Evolutionary conservation across 2,329 filamentous ascomycete genomes (phyloP).

Genomic region (Neurospora crassa): DNA sequence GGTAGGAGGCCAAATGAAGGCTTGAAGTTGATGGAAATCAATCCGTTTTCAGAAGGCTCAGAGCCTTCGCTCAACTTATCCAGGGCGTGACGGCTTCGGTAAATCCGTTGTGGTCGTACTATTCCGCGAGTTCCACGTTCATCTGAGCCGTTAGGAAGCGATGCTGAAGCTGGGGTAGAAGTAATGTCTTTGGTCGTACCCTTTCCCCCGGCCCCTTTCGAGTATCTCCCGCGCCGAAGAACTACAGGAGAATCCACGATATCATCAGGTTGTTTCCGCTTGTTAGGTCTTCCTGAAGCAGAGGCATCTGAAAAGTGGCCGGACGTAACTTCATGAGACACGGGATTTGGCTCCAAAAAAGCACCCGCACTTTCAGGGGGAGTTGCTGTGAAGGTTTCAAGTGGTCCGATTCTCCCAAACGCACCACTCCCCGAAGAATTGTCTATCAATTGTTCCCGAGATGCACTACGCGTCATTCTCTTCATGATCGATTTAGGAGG

Average conservation of each 20-base stretch:
- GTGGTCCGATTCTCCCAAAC: neutral
- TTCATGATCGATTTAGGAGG: constrained; percentile 19
- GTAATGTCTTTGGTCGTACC: neutral
- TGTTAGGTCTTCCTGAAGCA: neutral
- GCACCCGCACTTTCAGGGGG: neutral
- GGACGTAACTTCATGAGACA: neutral
- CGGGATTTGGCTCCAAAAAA: neutral
- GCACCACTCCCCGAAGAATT: neutral
- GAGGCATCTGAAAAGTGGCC: neutral
- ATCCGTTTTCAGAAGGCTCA: neutral
- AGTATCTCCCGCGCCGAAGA: neutral
- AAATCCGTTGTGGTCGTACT: neutral
- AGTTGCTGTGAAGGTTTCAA: neutral
- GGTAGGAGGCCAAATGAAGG: neutral
- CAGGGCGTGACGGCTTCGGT: neutral
- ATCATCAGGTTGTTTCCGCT: neutral
- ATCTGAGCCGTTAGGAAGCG: neutral
- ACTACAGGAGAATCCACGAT: neutral
- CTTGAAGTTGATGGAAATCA: neutral
- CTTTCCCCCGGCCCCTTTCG: neutral
- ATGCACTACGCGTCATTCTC: constrained; percentile 9
- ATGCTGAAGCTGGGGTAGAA: neutral
- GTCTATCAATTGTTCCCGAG: neutral
- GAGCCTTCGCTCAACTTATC: neutral
- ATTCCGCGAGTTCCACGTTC: neutral